A percentile compares a stretch with the other conserved stretches of the same genome.
These are phyloP conservation scores for Tolypocladium tundrense DNA, from an alignment of 2,329 filamentous ascomycete species.

Conservation along the genomic window DNA sequence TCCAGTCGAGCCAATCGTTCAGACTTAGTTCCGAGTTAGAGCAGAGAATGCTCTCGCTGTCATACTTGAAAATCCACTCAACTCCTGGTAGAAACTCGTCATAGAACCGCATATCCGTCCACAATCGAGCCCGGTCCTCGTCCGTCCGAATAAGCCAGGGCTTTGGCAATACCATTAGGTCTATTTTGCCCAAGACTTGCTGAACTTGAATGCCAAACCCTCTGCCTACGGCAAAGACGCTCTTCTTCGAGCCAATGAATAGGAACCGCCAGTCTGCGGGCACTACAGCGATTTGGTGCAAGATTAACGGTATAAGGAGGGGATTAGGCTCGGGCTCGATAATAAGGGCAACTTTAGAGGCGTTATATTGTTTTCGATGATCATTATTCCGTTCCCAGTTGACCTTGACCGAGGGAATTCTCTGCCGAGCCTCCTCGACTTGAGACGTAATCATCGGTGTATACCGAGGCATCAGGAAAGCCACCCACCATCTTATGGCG, in stretches of 20 bases:
- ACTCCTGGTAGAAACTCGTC: slow-evolving; percentile 37
- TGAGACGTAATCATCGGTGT: slow-evolving; percentile 26
- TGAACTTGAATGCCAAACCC: slow-evolving; percentile 37
- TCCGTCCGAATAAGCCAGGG: slow-evolving; percentile 35
- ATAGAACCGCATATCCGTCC: slow-evolving; percentile 43
- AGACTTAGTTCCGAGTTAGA: slow-evolving; percentile 39
- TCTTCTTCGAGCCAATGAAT: slow-evolving; percentile 40
- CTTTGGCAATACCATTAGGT: slow-evolving; percentile 36
- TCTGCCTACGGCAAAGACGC: slow-evolving; percentile 32
- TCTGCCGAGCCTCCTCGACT: slow-evolving; percentile 26
- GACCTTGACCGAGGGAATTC: slow-evolving; percentile 20
- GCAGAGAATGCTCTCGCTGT: slow-evolving; percentile 44
- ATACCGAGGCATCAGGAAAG: slow-evolving; percentile 32
- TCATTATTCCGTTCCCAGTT: slow-evolving; percentile 24
- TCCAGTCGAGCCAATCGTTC: slow-evolving; percentile 42
- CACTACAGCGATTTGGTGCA: slow-evolving; percentile 42
- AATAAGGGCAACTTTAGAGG: slow-evolving; percentile 39
- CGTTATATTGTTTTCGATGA: slow-evolving; percentile 29
- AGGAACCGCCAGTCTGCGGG: slow-evolving; percentile 45
- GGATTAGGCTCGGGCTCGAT: slow-evolving; percentile 37
- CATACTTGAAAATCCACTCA: slow-evolving; percentile 44
- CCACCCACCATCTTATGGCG: slow-evolving; percentile 33
- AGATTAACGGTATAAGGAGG: slow-evolving; percentile 36
- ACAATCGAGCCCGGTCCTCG: slow-evolving; percentile 36
- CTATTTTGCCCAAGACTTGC: slow-evolving; percentile 39